Evolutionary conservation across 2,329 filamentous ascomycete genomes (phyloP).

Genomic region (Emmonsiellopsis sp.): DNA sequence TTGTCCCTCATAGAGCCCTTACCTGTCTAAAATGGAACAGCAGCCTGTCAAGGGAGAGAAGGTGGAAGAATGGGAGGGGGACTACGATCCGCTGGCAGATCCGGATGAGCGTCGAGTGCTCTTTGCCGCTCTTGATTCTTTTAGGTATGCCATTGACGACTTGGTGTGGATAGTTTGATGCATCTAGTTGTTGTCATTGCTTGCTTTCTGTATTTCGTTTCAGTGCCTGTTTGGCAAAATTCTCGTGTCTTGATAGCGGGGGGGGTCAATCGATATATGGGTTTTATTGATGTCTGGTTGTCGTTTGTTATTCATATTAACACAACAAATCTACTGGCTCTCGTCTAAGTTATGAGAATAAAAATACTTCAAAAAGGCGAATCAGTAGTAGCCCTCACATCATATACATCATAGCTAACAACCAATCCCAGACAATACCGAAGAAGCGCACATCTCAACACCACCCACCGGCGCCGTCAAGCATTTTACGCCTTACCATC

Average conservation of each 20-base stretch:
- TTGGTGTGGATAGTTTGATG: neutral
- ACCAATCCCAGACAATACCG: slow-evolving; percentile 61
- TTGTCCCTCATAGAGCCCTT: neutral
- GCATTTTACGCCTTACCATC: slow-evolving; percentile 87
- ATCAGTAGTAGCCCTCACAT: neutral
- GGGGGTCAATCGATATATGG: too few species aligned
- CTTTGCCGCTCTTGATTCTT: slow-evolving; percentile 77
- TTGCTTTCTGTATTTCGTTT: slow-evolving; percentile 2
- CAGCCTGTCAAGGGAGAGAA: neutral
- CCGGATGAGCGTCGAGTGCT: slow-evolving; percentile 73
- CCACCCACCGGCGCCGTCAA: slow-evolving; percentile 81
- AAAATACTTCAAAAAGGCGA: neutral
- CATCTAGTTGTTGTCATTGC: slow-evolving; percentile 1
- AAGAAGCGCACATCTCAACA: slow-evolving; percentile 75
- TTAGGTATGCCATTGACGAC: slow-evolving; percentile 54
- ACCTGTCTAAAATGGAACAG: neutral
- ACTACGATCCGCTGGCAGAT: slow-evolving; percentile 59
- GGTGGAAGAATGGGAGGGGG: slow-evolving; percentile 45
- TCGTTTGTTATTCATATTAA: neutral
- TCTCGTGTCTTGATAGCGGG: neutral
- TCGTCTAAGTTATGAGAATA: neutral
- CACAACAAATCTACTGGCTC: neutral
- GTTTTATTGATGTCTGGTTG: too few species aligned
- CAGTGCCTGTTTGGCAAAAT: neutral
- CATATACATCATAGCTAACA: slow-evolving; percentile 3